A percentile compares a stretch with the other conserved stretches of the same genome.
phyloP scores from a whole-genome alignment of 2,329 filamentous ascomycete genomes.

The Botrytis aclada region DNA sequence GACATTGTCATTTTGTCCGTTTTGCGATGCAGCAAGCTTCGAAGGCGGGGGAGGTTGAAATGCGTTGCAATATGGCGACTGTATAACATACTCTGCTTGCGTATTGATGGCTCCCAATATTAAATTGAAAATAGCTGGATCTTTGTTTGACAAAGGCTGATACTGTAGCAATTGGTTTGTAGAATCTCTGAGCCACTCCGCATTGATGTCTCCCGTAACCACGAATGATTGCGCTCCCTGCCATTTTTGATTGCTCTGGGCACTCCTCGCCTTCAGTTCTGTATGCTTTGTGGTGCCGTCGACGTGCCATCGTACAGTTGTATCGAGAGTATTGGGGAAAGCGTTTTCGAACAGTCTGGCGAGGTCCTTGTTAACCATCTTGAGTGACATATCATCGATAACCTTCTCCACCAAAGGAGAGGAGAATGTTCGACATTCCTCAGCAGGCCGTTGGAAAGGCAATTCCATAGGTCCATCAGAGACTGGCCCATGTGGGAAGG shows the following conservation, averaged over 20 bases:
- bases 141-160: conserved; percentile 77
- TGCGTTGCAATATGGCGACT: conserved; percentile 95
- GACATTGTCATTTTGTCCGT: conserved; percentile 79
- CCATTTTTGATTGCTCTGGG: conserved; percentile 63
- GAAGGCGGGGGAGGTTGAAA: conserved; percentile 92
- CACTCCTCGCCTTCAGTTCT: conserved; percentile 41
- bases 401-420: conserved; percentile 85
- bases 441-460: conserved; percentile 80
- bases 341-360: conserved; percentile 93
- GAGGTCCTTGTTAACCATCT: conserved; percentile 80
- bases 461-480: conserved; percentile 76
- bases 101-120: conserved; percentile 95
- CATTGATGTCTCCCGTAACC: conserved; percentile 89
- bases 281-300: conserved; percentile 46
- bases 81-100: conserved; percentile 90
- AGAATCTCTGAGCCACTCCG: conserved; percentile 88
- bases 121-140: conserved; percentile 71
- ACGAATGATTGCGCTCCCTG: conserved; percentile 86
- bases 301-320: conserved; percentile 68
- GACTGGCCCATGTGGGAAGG: conserved; percentile 61
- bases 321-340: conserved; percentile 77
- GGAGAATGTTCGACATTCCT: conserved; percentile 82
- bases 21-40: conserved; percentile 65
- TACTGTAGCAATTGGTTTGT: conserved; percentile 94
- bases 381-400: conserved; percentile 75